Conservation (phyloP, 2,329 filamentous ascomycete species). For the Eurotiales sp. region DNA sequence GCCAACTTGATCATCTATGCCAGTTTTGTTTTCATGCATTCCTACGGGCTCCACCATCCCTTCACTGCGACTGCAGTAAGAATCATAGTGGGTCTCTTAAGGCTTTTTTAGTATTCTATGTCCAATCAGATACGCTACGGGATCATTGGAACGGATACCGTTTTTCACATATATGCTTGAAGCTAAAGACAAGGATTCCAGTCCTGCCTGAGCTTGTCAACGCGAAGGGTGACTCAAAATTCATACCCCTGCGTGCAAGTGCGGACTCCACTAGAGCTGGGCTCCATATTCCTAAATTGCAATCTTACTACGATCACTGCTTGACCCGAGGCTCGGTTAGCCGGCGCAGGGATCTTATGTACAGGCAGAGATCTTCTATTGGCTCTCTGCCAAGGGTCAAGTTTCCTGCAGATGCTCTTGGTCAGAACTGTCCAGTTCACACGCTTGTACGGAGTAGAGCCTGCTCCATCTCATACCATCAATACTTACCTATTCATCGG, state of each 20-base stretch:
- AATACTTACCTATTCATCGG: neutral
- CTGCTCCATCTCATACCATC: no score
- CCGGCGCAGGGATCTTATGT: neutral
- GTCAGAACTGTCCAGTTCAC: neutral
- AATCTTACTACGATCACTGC: neutral
- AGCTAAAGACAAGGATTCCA: neutral
- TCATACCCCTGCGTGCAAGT: neutral
- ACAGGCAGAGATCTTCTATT: neutral
- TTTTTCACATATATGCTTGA: neutral
- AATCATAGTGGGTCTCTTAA: slow-evolving; percentile 10
- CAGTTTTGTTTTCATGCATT: neutral
- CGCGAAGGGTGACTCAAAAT: neutral
- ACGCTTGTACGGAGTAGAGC: no score
- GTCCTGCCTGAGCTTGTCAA: neutral
- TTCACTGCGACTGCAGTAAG: neutral
- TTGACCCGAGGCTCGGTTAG: neutral
- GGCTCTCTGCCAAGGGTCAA: neutral
- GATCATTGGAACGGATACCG: neutral
- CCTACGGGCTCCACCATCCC: neutral
- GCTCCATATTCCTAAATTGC: neutral
- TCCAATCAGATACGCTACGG: neutral
- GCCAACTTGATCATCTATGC: neutral
- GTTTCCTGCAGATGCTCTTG: neutral
- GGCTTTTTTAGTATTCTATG: neutral
- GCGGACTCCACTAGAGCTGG: neutral